Base-by-base conservation (phyloP, 2,329 filamentous ascomycete genomes). In the Colletotrichum sp. region DNA sequence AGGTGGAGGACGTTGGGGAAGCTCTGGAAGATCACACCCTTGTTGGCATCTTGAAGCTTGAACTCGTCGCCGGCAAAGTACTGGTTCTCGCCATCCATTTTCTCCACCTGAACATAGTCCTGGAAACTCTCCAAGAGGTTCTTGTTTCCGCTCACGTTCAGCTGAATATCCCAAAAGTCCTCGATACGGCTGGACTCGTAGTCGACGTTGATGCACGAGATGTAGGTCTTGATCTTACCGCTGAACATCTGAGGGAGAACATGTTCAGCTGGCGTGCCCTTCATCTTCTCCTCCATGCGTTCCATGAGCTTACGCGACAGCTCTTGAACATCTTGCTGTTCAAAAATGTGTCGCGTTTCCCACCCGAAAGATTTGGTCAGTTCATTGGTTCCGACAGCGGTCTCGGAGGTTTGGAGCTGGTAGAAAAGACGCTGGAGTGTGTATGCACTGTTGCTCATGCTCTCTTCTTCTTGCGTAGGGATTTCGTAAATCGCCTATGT, bases 241-340 rank as follows among this genome's bases (percentile, higher is more conserved):
- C 97, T 96, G 81, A 99, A 99, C 88, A 99, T 94, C 77, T 95
- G 93, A 2, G 96, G 93, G 10, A 99, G 89, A 3, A 96, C 94
- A 79, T 96, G 98, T 83, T 99, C 95, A 15, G 95, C 95, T 67
- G 94, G 92, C 3, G 97, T 99, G 62, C 95, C 96, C 86, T 99
- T 99, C 98, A 99, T 99, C 83, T 95, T 96, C 82, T 97, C 95
- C 83, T 99, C 98, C 86, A 99, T 93, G 76, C 95, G 93, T 85
- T 99, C 97, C 95, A 99, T 99, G 77, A 99, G 89, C 84, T 99
- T 98, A 73, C 98, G 92, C 39, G 96, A 99, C 39, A 99, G 89
- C 84, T 99, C 97, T 84, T 99, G 97, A 10, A 99, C 97, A 85
- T 99, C 97, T 85, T 99, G 97, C 84, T 99, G 97, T 86, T 99